Base-by-base conservation (phyloP, 1,284 basidiomycete species). In the Heimioporus punctisporus region DNA sequence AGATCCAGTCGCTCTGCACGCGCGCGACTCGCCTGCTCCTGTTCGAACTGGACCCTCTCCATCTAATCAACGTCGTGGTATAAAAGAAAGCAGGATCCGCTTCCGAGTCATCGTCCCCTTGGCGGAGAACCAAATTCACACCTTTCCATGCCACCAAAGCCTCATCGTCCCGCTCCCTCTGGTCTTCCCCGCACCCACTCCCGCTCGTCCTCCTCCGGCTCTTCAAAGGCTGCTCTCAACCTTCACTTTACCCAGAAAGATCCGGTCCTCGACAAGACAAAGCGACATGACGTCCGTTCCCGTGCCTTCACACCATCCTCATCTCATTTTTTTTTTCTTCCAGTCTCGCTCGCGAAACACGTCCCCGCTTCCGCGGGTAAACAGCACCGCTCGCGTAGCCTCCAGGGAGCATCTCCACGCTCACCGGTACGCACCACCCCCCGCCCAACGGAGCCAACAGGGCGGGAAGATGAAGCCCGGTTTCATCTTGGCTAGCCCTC, bases 41-140 rank as follows among this genome's bases (percentile, higher is more conserved):
- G 92, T 75, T 96, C 88, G 65, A 92, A 97, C 64, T 97, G 92
- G 1, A 97, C 95, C 60, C 94, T 85, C 80, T 97, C 94, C 94
- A 97, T 97, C 46, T 46, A 52, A 60, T 60, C 60, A 27, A 47
- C 21, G 40, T 28, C 39, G 37, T 40, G n/a, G 39, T 40, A 40
- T 34, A 34, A 34, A 34, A 34, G 31, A n/a, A n/a, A n/a, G n/a
- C n/a, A n/a, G n/a, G n/a, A n/a, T n/a, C n/a, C n/a, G n/a, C n/a
- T n/a, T n/a, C n/a, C n/a, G n/a, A n/a, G 31, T 34, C 31, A 6
- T 17, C 31, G 31, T 40, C 39, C 39, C 11, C 19, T 69, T 68
- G 53, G 69, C 71, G 68, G 71, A 69, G 69, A 72, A 52, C 62
- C 64, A 72, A 69, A 62, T 63, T 51, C 51, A 45, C 51, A 55